Base-by-base conservation (phyloP, 495 filamentous ascomycete genomes). In the Penicillium canescens region DNA sequence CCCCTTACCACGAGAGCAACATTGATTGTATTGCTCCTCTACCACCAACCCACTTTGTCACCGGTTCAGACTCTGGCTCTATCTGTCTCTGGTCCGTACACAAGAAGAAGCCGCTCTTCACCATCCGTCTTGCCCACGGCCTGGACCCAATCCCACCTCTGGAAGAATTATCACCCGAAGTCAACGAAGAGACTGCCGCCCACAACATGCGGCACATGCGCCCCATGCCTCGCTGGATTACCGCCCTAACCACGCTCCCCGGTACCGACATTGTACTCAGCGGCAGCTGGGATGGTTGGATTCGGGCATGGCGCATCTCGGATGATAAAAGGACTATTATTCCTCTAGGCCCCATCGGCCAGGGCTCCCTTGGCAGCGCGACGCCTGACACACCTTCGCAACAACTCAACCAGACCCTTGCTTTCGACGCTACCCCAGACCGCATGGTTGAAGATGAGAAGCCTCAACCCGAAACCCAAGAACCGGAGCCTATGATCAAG, bases 71-170 rank as follows among this genome's bases (percentile, higher is more conserved):
- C 72, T 95, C 91, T 57, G 95, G 94, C 44, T 78, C 82, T 12
- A 65, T 98, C 33, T 86, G 83, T 3, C 80, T 98, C n/a, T 98
- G 93, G 93, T 86, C 82, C 37, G 72, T 92, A 34, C 85, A 94
- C 62, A 96, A 94, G 71, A 98, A 98, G 80, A 98, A 98, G 68
- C 86, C 95, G 0, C 71, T 98, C n/a, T 86, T 86, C 72, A 88
- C 86, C 3, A 67, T 94, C 13, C 79, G 84, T 2, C 76, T 90
- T 42, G 90, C 94, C 4, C 94, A 98, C 69, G 94, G 94, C 23
- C 71, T 92, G 28, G 89, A 94, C 44, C 77, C 82, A 0, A 52
- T 77, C 21, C 76, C 74, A 14, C 81, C 88, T 0, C 71, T 93
- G 26, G 78, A 84, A 11, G 82, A 92, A 55, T 78, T 84, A 7